Evolutionary conservation across 352 stramenopile genomes (phyloP).

Genomic region (Blastocystis sp.): DNA sequence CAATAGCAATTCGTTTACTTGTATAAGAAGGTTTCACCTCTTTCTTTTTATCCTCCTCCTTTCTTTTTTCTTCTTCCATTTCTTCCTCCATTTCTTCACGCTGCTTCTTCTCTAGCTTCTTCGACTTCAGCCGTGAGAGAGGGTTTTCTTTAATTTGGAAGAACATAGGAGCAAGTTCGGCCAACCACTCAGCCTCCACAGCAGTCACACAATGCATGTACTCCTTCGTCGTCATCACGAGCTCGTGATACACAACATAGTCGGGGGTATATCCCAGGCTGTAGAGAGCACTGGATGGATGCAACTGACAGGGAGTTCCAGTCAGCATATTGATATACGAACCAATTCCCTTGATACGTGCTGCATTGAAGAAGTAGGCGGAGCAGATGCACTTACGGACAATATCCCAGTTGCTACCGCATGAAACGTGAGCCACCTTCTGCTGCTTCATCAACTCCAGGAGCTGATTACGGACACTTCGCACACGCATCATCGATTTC

Average conservation of each 20-base stretch:
- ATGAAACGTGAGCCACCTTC: conserved; percentile 75
- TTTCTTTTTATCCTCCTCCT: conserved; percentile 17
- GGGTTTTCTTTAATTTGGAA: conserved; percentile 95
- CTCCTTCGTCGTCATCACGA: conserved; percentile 98
- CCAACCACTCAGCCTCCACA: conserved; percentile 97
- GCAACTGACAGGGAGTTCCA: conserved; percentile 89
- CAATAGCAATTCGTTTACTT: background rate
- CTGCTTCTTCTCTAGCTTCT: conserved; percentile 75
- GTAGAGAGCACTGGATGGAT: conserved; percentile 92
- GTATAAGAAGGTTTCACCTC: background rate
- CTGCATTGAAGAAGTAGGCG: conserved; percentile 98
- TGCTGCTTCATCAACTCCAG: conserved; percentile 97
- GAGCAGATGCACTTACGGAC: conserved; percentile 96
- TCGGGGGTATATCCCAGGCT: conserved; percentile 95
- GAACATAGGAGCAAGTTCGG: conserved; percentile 97
- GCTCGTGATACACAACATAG: conserved; percentile 98
- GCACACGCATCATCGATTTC: conserved; percentile 73
- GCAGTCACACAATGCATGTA: conserved; percentile 95
- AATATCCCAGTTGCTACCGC: conserved; percentile 86
- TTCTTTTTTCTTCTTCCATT: conserved; percentile 79
- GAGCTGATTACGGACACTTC: conserved; percentile 87
- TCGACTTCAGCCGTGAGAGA: conserved; percentile 82
- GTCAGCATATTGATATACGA: conserved; percentile 99
- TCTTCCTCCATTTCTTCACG: conserved; percentile 66
- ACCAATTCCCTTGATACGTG: conserved; percentile 95